phyloP scores from a whole-genome alignment of 768 basidiomycete genomes.

The Mycena alexandri region DNA sequence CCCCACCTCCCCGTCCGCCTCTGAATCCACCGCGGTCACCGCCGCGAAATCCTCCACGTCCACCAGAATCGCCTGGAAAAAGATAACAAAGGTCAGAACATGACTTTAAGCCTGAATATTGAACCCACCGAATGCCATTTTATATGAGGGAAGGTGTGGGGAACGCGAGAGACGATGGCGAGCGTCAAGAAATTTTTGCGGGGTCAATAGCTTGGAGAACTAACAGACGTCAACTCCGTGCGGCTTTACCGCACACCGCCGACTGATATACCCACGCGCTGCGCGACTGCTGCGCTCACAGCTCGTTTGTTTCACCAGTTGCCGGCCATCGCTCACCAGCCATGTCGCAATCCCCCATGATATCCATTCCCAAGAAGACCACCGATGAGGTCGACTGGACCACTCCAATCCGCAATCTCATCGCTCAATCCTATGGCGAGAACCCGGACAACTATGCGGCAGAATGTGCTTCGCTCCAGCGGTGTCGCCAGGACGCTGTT shows the following conservation, averaged over 20 bases:
- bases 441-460: slow-evolving; percentile 88
- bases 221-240: slow-evolving; percentile 32
- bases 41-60: slow-evolving; percentile 78
- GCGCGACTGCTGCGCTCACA: slow-evolving; percentile 3
- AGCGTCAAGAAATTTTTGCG: slow-evolving; percentile 37
- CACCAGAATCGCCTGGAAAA: slow-evolving; percentile 65
- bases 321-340: neutral
- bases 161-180: slow-evolving; percentile 1
- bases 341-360: slow-evolving; percentile 90
- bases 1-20: slow-evolving; percentile 47
- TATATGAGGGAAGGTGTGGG: slow-evolving; percentile 12
- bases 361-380: slow-evolving; percentile 93
- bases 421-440: slow-evolving; percentile 94
- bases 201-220: slow-evolving; percentile 28
- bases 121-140: slow-evolving; percentile 51
- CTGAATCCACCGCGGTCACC: slow-evolving; percentile 53
- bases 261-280: neutral
- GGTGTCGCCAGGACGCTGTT: slow-evolving; percentile 96
- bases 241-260: neutral
- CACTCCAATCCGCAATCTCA: slow-evolving; percentile 84
- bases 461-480: slow-evolving; percentile 87
- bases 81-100: neutral
- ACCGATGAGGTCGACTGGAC: slow-evolving; percentile 99
- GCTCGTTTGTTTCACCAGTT: neutral
- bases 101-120: neutral